phyloP scores from a whole-genome alignment of 2,329 filamentous ascomycete species.

The Dryadomyces sulphureus region DNA sequence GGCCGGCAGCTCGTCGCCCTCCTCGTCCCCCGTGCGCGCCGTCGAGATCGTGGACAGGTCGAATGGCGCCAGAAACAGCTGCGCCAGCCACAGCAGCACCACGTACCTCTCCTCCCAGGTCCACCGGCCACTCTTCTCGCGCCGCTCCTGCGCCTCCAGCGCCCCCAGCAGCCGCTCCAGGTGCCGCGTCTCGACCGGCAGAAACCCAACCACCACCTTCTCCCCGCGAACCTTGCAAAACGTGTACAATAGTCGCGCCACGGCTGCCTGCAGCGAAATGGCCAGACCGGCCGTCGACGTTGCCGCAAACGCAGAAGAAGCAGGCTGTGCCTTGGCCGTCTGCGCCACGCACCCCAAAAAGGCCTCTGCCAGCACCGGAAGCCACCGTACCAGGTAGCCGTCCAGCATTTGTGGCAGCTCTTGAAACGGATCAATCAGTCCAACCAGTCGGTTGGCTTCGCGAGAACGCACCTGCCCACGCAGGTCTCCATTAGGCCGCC shows the following conservation, averaged over 20 bases:
- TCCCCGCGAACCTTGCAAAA: slow-evolving; percentile 91
- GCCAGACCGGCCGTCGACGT: slow-evolving; percentile 19
- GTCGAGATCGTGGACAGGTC: slow-evolving; percentile 76
- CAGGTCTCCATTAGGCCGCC: slow-evolving; percentile 14
- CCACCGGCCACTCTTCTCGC: slow-evolving; percentile 23
- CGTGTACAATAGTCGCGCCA: slow-evolving; percentile 69
- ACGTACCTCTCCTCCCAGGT: slow-evolving; percentile 84
- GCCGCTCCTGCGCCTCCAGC: slow-evolving; percentile 41
- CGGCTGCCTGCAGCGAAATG: slow-evolving; percentile 49
- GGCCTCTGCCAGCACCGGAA: slow-evolving; percentile 60
- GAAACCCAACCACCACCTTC: slow-evolving; percentile 80
- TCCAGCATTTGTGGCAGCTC: slow-evolving; percentile 91
- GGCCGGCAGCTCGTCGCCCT: slow-evolving; percentile 15
- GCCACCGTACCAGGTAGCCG: slow-evolving; percentile 59
- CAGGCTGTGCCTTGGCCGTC: slow-evolving; percentile 12
- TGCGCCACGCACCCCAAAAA: slow-evolving; percentile 43
- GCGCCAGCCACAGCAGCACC: slow-evolving; percentile 73
- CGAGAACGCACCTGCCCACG: slow-evolving; percentile 6
- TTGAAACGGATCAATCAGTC: slow-evolving; percentile 73
- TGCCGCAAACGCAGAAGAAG: neutral
- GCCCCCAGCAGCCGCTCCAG: slow-evolving; percentile 66
- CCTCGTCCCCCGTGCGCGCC: slow-evolving; percentile 2
- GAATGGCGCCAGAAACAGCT: slow-evolving; percentile 75
- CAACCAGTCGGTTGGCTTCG: slow-evolving; percentile 12
- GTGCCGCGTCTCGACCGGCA: slow-evolving; percentile 78